phyloP scores from a whole-genome alignment of 1,284 basidiomycete genomes.

The Hortiboletus rubellus region DNA sequence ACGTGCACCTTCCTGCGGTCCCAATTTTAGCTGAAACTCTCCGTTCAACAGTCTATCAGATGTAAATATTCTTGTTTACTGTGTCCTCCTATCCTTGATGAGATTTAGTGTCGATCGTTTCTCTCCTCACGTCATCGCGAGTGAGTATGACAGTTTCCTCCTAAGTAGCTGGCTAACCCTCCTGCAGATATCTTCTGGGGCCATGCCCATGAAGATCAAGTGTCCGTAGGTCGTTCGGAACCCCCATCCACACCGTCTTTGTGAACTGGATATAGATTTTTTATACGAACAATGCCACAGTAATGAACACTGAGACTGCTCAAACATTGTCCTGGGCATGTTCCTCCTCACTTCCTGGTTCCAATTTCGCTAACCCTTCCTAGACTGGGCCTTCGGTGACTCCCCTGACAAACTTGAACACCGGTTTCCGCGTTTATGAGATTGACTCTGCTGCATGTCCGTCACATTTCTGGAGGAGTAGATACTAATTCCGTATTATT shows the following conservation, averaged over 20 bases:
- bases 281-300: constrained; percentile 73
- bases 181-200: constrained; percentile 71
- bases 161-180: constrained; percentile 4
- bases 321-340: constrained; percentile 55
- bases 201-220: constrained; percentile 80
- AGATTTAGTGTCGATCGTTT: constrained; percentile 70
- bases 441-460: constrained; percentile 64
- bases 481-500: background rate
- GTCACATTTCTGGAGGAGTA: background rate
- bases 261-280: constrained; percentile 52
- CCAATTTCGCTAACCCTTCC: constrained; percentile 9
- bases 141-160: constrained; percentile 40
- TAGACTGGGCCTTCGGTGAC: constrained; percentile 72
- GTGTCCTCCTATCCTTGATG: background rate
- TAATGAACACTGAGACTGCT: constrained; percentile 58
- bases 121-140: constrained; percentile 77
- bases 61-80: constrained; percentile 41
- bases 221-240: constrained; percentile 49
- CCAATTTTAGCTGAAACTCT: constrained; percentile 3
- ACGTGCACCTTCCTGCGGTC: constrained; percentile 33
- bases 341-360: background rate
- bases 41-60: constrained; percentile 62
- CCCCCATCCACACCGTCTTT: background rate
- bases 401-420: constrained; percentile 73
- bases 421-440: constrained; percentile 79